These are phyloP conservation scores for Rosa multiflora DNA, from an alignment of 306 rosid genomes.

Conservation along the genomic window DNA sequence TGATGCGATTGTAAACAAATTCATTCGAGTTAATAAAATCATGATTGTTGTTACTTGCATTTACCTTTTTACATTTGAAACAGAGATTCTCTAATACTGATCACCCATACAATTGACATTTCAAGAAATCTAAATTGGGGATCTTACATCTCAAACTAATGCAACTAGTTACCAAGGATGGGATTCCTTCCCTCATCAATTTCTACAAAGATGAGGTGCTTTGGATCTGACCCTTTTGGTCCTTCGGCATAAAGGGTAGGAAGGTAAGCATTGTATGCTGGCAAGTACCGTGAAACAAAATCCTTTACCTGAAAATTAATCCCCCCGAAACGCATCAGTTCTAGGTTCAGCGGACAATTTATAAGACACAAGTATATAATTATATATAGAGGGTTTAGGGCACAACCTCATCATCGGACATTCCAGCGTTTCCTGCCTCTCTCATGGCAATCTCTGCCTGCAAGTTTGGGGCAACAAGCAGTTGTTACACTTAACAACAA, in stretches of 20 bases:
- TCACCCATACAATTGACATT: slow-evolving; percentile 16
- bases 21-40: neutral
- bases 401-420: slow-evolving; percentile 87
- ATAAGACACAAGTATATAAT: slow-evolving; percentile 1
- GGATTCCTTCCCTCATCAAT: slow-evolving; percentile 95
- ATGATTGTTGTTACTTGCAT: slow-evolving; percentile 1
- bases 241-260: slow-evolving; percentile 89
- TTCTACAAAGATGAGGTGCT: slow-evolving; percentile 62
- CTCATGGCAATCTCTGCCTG: slow-evolving; percentile 99
- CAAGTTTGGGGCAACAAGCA: slow-evolving; percentile 21
- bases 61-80: neutral
- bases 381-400: neutral
- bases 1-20: neutral
- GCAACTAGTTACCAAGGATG: slow-evolving; percentile 50
- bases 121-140: slow-evolving; percentile 35
- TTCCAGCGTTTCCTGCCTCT: slow-evolving; percentile 89
- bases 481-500: neutral
- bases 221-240: slow-evolving; percentile 76
- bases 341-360: slow-evolving; percentile 17
- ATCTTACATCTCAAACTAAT: slow-evolving; percentile 20
- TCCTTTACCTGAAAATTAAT: slow-evolving; percentile 61
- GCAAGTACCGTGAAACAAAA: slow-evolving; percentile 91
- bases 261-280: slow-evolving; percentile 90
- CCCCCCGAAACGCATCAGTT: slow-evolving; percentile 19
- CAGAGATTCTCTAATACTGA: slow-evolving; percentile 20